These are phyloP conservation scores for Candida taoyuanica DNA, from an alignment of 805 yeast species.

Conservation along the genomic window DNA sequence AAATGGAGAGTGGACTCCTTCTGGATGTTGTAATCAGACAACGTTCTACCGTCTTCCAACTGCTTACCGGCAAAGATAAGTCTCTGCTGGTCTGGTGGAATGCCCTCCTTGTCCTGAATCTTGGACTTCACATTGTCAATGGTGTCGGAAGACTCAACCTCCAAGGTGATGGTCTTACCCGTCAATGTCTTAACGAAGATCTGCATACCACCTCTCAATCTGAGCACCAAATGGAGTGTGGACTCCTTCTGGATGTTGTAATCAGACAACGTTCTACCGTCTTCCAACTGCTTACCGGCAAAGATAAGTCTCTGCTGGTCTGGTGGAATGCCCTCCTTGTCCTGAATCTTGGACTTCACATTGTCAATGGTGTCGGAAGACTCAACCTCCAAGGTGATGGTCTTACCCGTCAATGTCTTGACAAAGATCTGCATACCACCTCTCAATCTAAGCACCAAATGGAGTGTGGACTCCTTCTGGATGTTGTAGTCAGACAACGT, in stretches of 20 bases:
- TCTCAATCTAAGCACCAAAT: slow-evolving; percentile 81
- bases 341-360: slow-evolving; percentile 92
- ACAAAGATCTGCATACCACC: slow-evolving; percentile 94
- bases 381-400: slow-evolving; percentile 90
- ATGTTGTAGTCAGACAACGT: slow-evolving; percentile 92
- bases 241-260: slow-evolving; percentile 96
- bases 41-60: slow-evolving; percentile 90
- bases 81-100: slow-evolving; percentile 98
- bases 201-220: slow-evolving; percentile 89
- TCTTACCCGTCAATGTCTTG: slow-evolving; percentile 95
- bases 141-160: slow-evolving; percentile 93
- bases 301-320: slow-evolving; percentile 94
- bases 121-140: slow-evolving; percentile 90
- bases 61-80: slow-evolving; percentile 94
- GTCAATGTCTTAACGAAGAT: slow-evolving; percentile 96
- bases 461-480: slow-evolving; percentile 88
- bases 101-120: slow-evolving; percentile 98
- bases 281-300: slow-evolving; percentile 96
- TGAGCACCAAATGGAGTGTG: slow-evolving; percentile 74
- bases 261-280: slow-evolving; percentile 90
- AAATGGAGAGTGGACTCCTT: slow-evolving; percentile 84
- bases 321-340: slow-evolving; percentile 95
- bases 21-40: slow-evolving; percentile 91
- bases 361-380: slow-evolving; percentile 94
- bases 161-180: slow-evolving; percentile 94